A percentile compares a stretch with the other conserved stretches of the same genome.
Conservation (phyloP, 129 eudicot species). For the Deinandra increscens region DNA sequence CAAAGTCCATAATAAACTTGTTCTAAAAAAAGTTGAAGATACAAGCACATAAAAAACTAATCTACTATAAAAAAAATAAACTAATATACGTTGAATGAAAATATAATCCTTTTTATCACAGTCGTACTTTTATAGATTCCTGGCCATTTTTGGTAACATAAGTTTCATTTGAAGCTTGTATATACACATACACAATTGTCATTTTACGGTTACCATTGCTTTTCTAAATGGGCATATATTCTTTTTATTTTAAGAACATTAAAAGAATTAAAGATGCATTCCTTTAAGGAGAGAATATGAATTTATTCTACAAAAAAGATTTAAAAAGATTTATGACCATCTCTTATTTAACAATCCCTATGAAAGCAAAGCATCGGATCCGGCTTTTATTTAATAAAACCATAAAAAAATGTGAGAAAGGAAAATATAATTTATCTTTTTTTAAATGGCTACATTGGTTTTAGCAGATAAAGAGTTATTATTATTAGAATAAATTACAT, state of each 20-base stretch:
- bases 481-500: no score
- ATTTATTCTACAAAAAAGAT: slow-evolving; percentile 8
- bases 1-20: no score
- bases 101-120: no score
- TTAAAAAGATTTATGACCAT: slow-evolving; percentile 10
- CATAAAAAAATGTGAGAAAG: slow-evolving; percentile 2
- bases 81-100: no score
- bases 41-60: no score
- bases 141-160: no score
- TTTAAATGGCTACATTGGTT: not conserved
- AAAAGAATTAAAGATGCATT: slow-evolving; percentile 14
- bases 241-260: not conserved
- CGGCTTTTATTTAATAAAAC: not conserved
- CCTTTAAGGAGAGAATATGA: slow-evolving; percentile 25
- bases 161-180: not conserved
- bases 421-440: not conserved
- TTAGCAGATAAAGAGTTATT: not conserved
- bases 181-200: not conserved
- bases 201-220: slow-evolving; percentile 29
- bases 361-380: slow-evolving; percentile 26
- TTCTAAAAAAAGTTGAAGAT: no score
- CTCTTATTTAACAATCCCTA: slow-evolving; percentile 6
- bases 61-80: no score
- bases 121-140: no score
- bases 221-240: slow-evolving; percentile 34